Evolutionary conservation across 1,284 basidiomycete species (phyloP).

Genomic region (Boletus mariae): DNA sequence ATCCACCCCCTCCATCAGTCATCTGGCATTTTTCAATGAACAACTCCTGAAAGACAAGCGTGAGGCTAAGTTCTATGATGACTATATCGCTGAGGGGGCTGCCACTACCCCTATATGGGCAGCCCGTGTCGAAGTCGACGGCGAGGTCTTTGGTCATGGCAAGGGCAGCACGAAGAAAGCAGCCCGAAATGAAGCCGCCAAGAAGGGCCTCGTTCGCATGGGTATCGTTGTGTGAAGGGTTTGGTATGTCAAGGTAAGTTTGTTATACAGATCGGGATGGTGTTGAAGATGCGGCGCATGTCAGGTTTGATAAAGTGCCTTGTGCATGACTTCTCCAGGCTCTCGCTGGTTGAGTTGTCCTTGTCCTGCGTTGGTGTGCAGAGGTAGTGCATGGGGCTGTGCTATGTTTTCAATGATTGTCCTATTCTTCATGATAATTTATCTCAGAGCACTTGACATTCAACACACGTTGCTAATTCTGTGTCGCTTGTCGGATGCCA

Average conservation of each 20-base stretch:
- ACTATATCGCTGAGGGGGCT: slow-evolving; percentile 41
- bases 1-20: neutral
- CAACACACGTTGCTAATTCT: neutral
- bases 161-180: slow-evolving; percentile 70
- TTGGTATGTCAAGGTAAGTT: slow-evolving; percentile 10
- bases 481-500: no score
- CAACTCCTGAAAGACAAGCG: slow-evolving; percentile 54
- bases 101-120: slow-evolving; percentile 70
- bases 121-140: slow-evolving; percentile 58
- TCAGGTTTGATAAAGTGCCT: slow-evolving; percentile 11
- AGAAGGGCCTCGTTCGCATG: slow-evolving; percentile 49
- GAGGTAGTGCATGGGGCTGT: slow-evolving; percentile 41
- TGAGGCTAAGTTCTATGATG: slow-evolving; percentile 61
- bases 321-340: slow-evolving; percentile 56
- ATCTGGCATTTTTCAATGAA: slow-evolving; percentile 4
- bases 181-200: slow-evolving; percentile 69
- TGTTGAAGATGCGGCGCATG: neutral
- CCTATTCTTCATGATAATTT: no score
- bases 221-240: slow-evolving; percentile 38
- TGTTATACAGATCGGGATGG: no score
- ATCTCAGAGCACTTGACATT: no score
- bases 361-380: slow-evolving; percentile 52
- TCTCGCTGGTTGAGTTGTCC: slow-evolving; percentile 41
- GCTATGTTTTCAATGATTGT: neutral
- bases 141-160: slow-evolving; percentile 54